phyloP scores from a whole-genome alignment of 2,329 filamentous ascomycete species.

The Ilyonectria mors-panacis region DNA sequence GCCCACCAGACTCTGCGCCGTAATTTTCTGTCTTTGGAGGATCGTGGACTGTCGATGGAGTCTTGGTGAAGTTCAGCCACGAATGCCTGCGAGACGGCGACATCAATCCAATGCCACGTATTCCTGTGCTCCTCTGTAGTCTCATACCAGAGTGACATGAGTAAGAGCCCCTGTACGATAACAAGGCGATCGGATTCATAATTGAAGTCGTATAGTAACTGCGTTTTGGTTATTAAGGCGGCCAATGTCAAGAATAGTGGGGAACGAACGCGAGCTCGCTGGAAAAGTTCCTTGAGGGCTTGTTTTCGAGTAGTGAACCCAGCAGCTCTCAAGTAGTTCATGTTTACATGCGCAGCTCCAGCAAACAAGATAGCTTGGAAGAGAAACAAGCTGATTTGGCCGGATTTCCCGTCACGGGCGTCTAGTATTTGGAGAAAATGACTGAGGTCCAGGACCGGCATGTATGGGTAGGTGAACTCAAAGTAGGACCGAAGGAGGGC shows the following conservation, averaged over 20 bases:
- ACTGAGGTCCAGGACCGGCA: conserved; percentile 78
- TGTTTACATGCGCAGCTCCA: conserved; percentile 87
- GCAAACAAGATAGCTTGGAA: conserved; percentile 97
- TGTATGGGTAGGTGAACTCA: conserved; percentile 92
- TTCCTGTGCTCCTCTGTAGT: conserved; percentile 96
- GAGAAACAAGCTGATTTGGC: conserved; percentile 84
- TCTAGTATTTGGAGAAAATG: conserved; percentile 73
- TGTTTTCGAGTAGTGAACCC: conserved; percentile 83
- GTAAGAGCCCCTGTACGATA: conserved; percentile 87
- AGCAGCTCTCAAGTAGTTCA: conserved; percentile 79
- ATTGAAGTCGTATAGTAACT: conserved; percentile 93
- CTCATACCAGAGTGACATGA: conserved; percentile 98
- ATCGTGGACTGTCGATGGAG: conserved; percentile 75
- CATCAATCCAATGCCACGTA: conserved; percentile 98
- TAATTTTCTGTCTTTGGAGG: conserved; percentile 74
- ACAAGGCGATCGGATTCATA: conserved; percentile 90
- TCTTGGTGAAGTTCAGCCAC: conserved; percentile 93
- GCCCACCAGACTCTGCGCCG: conserved; percentile 99
- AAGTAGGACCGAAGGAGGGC: conserved; percentile 87
- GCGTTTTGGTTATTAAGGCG: not conserved
- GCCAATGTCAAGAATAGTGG: not conserved
- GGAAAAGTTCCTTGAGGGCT: conserved; percentile 88
- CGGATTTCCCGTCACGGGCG: conserved; percentile 75
- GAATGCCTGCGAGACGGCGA: conserved; percentile 90
- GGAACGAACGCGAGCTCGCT: conserved; percentile 82